Evolutionary conservation across 2,329 filamentous ascomycete species (phyloP), one percentile per base, ranked within the genome.

Genomic region (Colletotrichum limetticola): DNA sequence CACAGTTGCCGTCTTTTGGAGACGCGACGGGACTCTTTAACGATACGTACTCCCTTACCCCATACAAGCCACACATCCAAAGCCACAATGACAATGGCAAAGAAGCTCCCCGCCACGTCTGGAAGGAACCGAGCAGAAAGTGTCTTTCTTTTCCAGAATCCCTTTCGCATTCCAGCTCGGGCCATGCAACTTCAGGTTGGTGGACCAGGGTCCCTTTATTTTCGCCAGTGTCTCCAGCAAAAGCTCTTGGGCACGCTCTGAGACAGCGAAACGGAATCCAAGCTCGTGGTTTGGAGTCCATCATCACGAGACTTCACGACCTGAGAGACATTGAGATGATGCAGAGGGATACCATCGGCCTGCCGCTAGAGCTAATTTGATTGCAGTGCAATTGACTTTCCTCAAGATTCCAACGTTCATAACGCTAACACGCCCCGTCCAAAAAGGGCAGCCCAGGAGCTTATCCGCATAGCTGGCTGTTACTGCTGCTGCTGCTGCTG

Each of bases 131-230:
- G n/a, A 11, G 53, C 55, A 26, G 53, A 57, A 57, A 32, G 57
- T 49, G 67, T 49, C 52, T 22, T 46, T 42, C 59, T 64, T 64
- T 53, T 66, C 67, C 67, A 59, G 67, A 65, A 35, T 60, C 53
- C 66, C 30, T 65, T 57, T 35, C 52, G 37, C 35, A 66, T 58
- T 70, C 32, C 69, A 71, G 70, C 59, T 61, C 24, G 66, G 32
- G 60, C 66, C 66, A 57, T 60, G 60, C 24, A 35, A 42, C 16
- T 60, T 46, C 30, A 30, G 28, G 9, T 12, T 28, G 22, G 60
- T 65, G 52, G 66, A 72, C 66, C 46, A n/a, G 66, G 70, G 35
- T 72, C 66, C 59, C 59, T 72, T 68, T 49, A 65, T 65, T 61
- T 61, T 65, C 56, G 55, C 56, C 14, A 69, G 14, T 42, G 58